Evolutionary conservation across 176 grass and related monocot genomes (phyloP), one percentile per base, ranked within the genome.

Genomic region (Rhynchospora tenuis): DNA sequence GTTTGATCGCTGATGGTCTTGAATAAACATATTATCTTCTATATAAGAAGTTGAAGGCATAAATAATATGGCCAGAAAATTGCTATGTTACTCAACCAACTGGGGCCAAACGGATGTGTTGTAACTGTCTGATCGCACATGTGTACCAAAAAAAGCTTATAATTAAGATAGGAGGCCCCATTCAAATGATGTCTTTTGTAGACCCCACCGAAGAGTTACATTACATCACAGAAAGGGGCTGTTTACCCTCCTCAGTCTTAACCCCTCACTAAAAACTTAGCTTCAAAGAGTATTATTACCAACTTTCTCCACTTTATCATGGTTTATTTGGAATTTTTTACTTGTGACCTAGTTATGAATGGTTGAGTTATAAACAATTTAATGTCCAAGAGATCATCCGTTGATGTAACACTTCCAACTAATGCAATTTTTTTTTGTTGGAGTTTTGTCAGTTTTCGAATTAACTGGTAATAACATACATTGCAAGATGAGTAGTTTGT

Each of bases 271-370:
- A 24, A 43, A 33, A 85, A 77, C 83, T 85, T 85, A 54, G 83
- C 83, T 78, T 85, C 48, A 60, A 85, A 85, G 83, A 22, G 17
- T 76, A 78, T 63, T 63, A 64, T 84, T 75, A 63, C 67, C 82
- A 85, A 70, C 71, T 48, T 50, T 78, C 71, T 64, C 55, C 83
- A 73, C 72, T 76, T 26, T 38, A 6, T 54, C 81, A 31, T 58
- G 63, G 46, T 56, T 42, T 47, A 83, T 54, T 22, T 64, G 33
- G 33, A 38, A 38, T 38, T 38, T 38, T 38, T 38, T 4, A 38
- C 33, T 38, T 38, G 33, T 38, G 33, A 38, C 1, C 33, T 38
- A 38, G 33, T 38, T 38, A 38, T 38, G 33, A 38, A 38, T 38
- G 33, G 33, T 38, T 38, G 33, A 38, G 33, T 38, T 38, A 38